These are phyloP conservation scores for Physcia stellaris DNA, from an alignment of 495 filamentous ascomycete genomes.

Conservation along the genomic window DNA sequence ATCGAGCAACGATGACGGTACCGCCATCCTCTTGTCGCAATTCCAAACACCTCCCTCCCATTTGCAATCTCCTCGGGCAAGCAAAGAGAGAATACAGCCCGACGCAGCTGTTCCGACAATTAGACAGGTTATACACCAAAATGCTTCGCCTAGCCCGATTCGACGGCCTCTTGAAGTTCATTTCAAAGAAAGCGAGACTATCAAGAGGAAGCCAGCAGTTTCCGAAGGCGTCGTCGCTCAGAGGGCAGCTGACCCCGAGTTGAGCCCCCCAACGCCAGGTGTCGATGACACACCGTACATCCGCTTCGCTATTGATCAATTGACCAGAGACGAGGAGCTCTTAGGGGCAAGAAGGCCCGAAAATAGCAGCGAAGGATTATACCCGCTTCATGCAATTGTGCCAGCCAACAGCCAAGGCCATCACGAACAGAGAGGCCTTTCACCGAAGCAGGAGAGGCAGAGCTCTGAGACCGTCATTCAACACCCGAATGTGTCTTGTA, in stretches of 20 bases:
- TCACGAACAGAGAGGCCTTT: slow-evolving; percentile 16
- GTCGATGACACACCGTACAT: slow-evolving; percentile 58
- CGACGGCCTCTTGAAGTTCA: slow-evolving; percentile 15
- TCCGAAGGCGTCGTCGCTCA: slow-evolving; percentile 11
- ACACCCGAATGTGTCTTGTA: not conserved
- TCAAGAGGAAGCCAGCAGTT: slow-evolving; percentile 11
- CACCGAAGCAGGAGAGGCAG: not conserved
- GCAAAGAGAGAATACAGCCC: slow-evolving; percentile 12
- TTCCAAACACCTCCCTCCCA: slow-evolving; percentile 38
- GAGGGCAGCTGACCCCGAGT: slow-evolving; percentile 19
- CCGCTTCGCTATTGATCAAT: slow-evolving; percentile 58
- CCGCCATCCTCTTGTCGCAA: slow-evolving; percentile 32
- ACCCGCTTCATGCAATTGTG: slow-evolving; percentile 35
- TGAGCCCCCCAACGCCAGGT: slow-evolving; percentile 43
- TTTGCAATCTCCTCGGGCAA: slow-evolving; percentile 13
- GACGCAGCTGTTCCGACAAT: slow-evolving; percentile 15
- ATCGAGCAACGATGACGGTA: slow-evolving; percentile 33
- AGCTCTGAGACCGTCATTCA: not conserved
- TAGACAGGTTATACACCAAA: slow-evolving; percentile 19
- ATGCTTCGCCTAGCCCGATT: slow-evolving; percentile 20
- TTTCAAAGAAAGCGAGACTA: slow-evolving; percentile 15
- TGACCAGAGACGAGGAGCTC: slow-evolving; percentile 51
- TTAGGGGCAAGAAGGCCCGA: slow-evolving; percentile 20
- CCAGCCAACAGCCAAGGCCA: slow-evolving; percentile 38
- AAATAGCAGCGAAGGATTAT: slow-evolving; percentile 27